Percentiles rank a stretch among this genome's conserved stretches.
Conservation (phyloP, 805 yeast genomes). For the Jamesozyma lodderae region DNA sequence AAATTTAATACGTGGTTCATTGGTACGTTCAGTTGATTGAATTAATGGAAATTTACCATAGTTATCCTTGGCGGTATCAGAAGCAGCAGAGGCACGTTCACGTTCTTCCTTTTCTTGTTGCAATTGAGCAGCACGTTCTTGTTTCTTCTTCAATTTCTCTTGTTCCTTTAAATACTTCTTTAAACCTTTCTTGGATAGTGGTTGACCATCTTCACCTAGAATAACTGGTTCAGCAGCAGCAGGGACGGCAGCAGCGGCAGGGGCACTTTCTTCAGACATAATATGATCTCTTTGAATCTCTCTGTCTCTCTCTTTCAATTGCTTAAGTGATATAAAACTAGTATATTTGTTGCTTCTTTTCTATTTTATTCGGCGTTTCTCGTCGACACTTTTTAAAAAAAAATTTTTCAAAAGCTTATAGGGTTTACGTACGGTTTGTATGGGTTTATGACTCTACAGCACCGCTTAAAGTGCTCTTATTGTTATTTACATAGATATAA, state of each 20-base stretch:
- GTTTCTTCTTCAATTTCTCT: constrained; percentile 88
- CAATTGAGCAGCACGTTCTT: constrained; percentile 80
- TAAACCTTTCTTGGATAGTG: constrained; percentile 86
- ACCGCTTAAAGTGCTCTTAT: too few species aligned
- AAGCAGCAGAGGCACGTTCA: constrained; percentile 54
- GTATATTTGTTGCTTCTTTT: too few species aligned
- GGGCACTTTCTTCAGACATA: constrained; percentile 13
- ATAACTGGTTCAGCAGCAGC: constrained; percentile 16
- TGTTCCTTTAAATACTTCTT: constrained; percentile 89
- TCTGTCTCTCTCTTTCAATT: too few species aligned
- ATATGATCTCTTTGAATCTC: too few species aligned
- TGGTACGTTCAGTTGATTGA: constrained; percentile 67
- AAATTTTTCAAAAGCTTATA: too few species aligned
- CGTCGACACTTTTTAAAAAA: too few species aligned
- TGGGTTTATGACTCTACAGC: too few species aligned
- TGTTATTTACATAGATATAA: too few species aligned
- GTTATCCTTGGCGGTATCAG: constrained; percentile 79
- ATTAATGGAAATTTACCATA: constrained; percentile 86
- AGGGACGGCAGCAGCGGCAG: constrained; percentile 5
- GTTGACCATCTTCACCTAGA: constrained; percentile 76
- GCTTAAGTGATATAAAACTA: too few species aligned
- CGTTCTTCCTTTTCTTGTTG: constrained; percentile 82
- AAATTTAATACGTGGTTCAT: constrained; percentile 52
- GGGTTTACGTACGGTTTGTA: too few species aligned
- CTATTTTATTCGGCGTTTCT: too few species aligned